These are phyloP conservation scores for Platanthera zijinensis DNA, from an alignment of 106 monocot species.

Conservation along the genomic window DNA sequence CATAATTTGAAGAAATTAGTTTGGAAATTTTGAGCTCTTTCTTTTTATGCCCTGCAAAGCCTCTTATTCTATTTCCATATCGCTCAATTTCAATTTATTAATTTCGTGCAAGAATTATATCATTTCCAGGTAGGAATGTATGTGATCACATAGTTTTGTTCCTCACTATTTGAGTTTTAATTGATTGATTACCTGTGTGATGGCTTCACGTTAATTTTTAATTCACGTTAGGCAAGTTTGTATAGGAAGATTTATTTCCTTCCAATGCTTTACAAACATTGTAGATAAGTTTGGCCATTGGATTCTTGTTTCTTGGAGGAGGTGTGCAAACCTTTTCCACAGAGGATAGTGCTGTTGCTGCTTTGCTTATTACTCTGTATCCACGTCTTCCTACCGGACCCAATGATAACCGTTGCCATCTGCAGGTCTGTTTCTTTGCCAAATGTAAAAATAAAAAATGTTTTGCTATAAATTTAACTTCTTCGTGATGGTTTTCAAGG, in stretches of 20 bases:
- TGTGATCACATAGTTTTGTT: not conserved
- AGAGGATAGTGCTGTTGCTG: slow-evolving; percentile 80
- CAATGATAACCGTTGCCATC: slow-evolving; percentile 97
- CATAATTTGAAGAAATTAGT: slow-evolving; percentile 1
- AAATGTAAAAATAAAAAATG: not conserved
- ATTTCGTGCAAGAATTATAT: not conserved
- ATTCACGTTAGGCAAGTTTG: not conserved
- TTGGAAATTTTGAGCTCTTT: not conserved
- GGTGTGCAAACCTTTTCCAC: slow-evolving; percentile 94
- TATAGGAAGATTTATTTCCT: not conserved
- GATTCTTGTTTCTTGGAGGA: slow-evolving; percentile 95
- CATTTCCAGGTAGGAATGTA: not conserved
- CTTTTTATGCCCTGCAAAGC: not conserved
- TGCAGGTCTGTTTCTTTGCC: slow-evolving; percentile 47
- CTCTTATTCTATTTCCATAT: not conserved
- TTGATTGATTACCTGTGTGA: not conserved
- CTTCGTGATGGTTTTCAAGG: slow-evolving; percentile 32
- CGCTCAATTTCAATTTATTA: not conserved
- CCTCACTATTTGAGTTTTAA: not conserved
- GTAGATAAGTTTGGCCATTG: slow-evolving; percentile 88
- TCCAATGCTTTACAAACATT: not conserved
- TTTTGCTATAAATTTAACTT: not conserved
- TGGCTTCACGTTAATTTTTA: not conserved
- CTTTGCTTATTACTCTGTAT: slow-evolving; percentile 81
- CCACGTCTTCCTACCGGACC: slow-evolving; percentile 92